Evolutionary conservation across 805 yeast species (phyloP), one percentile per base, ranked within the genome.

Genomic region (Pichia thaimueangensis): DNA sequence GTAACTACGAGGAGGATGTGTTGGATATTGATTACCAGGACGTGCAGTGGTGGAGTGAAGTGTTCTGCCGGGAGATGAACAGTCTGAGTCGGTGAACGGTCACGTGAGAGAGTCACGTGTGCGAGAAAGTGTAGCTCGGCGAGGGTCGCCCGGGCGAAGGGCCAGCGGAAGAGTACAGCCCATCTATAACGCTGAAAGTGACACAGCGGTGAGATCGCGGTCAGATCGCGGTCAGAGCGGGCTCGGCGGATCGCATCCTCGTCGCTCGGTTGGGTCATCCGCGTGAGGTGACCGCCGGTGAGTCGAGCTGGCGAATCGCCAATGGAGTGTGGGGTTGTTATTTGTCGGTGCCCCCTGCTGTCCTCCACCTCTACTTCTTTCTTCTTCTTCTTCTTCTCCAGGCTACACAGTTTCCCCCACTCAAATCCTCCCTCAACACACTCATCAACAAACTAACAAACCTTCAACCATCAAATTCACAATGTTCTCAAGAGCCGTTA

Each of bases 401-500:
- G 4, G 7, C 19, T 29, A 9, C 9, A 11, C 3, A n/a, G 7
- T 16, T 5, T 13, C 33, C n/a, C 33, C 33, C 16, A 11, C 11
- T 13, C 17, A 7, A 12, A 7, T 8, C 33, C 17, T 8, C 16
- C 8, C 12, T 30, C 33, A 30, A 20, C 12, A 19, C 35, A n/a
- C 21, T 20, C 24, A 31, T 10, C 7, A 5, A 15, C 35, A 31
- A 23, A 6, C 13, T 6, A 10, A 12, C 6, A 7, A 28, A 28
- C 36, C 7, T 17, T 32, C 23, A 16, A 12, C 28, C 7, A 13
- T 22, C 23, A 24, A 2, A 13, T 13, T 7, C 25, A 40, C 38
- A 22, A 55, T 55, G 59, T 51, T 55, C 39, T 43, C 58, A 28
- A 54, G 53, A 53, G 20, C 55, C 10, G 30, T 53, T 28, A 36